phyloP scores from a whole-genome alignment of 2,329 filamentous ascomycete genomes.

The Talaromyces sp. region DNA sequence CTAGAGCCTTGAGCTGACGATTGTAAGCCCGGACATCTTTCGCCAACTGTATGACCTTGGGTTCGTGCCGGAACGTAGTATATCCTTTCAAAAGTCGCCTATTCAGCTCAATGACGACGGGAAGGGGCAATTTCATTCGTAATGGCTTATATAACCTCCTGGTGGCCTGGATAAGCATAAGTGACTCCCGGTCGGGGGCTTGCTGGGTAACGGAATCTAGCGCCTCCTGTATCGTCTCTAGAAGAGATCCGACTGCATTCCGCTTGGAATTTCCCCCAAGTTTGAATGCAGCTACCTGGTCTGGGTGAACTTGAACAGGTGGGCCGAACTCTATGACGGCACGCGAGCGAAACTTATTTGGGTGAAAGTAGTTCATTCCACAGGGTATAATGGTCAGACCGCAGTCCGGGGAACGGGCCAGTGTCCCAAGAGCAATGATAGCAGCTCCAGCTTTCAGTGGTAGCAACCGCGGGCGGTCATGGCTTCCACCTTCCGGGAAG shows the following conservation, averaged over 20 bases:
- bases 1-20: constrained; percentile 73
- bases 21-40: constrained; percentile 80
- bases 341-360: constrained; percentile 93
- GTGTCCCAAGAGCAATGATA: constrained; percentile 90
- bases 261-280: constrained; percentile 63
- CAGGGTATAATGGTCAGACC: constrained; percentile 91
- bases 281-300: constrained; percentile 80
- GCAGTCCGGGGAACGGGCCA: constrained; percentile 78
- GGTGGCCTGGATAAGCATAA: constrained; percentile 93
- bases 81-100: constrained; percentile 85
- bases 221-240: constrained; percentile 81
- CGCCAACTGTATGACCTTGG: constrained; percentile 71
- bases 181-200: constrained; percentile 86
- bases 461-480: constrained; percentile 85
- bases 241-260: constrained; percentile 76
- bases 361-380: constrained; percentile 99
- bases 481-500: constrained; percentile 93
- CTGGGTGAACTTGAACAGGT: constrained; percentile 77
- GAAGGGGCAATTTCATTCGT: constrained; percentile 85
- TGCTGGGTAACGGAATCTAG: constrained; percentile 86
- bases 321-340: constrained; percentile 93
- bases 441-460: constrained; percentile 94
- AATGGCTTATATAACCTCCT: constrained; percentile 89
- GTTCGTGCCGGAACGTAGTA: constrained; percentile 84
- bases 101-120: constrained; percentile 90